Evolutionary conservation across 352 stramenopile genomes (phyloP), one percentile per base, ranked within the genome.

Genomic region (Thalassiosira oceanica): DNA sequence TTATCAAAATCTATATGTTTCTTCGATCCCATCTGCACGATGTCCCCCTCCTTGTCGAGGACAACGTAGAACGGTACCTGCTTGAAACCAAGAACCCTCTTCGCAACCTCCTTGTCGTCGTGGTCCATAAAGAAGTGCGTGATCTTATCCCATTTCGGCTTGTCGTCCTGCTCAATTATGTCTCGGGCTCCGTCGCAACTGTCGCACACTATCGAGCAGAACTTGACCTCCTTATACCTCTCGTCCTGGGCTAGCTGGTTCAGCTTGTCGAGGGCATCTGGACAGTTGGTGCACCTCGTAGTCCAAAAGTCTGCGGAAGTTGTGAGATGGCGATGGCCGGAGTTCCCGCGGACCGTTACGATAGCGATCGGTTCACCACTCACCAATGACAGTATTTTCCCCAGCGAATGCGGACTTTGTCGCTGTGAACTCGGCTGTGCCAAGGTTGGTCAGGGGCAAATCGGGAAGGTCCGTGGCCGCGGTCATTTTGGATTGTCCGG

Each of bases 11-110:
- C 74, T 42, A 88, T 79, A 10, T 74, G 31, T 8, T 80, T 82
- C 29, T 70, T 70, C 8, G 61, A 68, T 31, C 81, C 78, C 70
- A 78, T 87, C 60, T 87, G 74, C 8, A 73, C 65, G 62, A 86
- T 92, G 1, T 73, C 53, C 13, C 75, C 78, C 2, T 82, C 24
- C 33, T 82, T 64, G 61, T 88, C 73, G 18, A 89, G 64, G 8
- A 92, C 66, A 5, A 91, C 83, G 63, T 89, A 88, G 66, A 89
- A 89, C 4, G 79, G 83, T 21, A 89, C 83, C 33, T 58, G 50
- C 21, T 80, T 78, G 52, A 91, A 91, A 13, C 80, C 81, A n/a
- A 89, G 57, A 5, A 84, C 45, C 26, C 63, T 66, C 54, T 91
- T 89, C 6, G 78, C 80, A 23, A 55, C 36, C 53, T 90, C 84